Evolutionary conservation across 495 filamentous ascomycete species (phyloP).

Genomic region (Aspergillus cristatus): DNA sequence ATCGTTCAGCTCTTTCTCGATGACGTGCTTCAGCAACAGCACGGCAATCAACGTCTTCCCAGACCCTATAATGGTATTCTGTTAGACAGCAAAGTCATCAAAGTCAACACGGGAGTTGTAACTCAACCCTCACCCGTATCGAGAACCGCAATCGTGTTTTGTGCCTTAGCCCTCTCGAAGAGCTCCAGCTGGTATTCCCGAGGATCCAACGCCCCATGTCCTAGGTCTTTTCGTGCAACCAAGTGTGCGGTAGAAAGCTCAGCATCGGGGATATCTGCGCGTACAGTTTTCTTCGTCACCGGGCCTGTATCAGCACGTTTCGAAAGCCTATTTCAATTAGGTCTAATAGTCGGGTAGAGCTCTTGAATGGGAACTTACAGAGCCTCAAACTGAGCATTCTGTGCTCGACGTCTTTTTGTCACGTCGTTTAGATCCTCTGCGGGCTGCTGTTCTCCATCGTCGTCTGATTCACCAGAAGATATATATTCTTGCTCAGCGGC

Average conservation of each 20-base stretch:
- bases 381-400: conserved; percentile 45
- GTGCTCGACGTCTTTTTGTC: conserved; percentile 37
- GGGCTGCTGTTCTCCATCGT: conserved; percentile 23
- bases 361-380: conserved; percentile 27
- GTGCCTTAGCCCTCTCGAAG: conserved; percentile 76
- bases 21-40: conserved; percentile 66
- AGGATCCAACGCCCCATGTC: conserved; percentile 50
- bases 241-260: conserved; percentile 34
- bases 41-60: conserved; percentile 95
- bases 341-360: neutral
- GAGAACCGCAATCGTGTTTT: conserved; percentile 92
- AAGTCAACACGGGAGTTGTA: no score
- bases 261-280: conserved; percentile 7
- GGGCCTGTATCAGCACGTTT: conserved; percentile 26
- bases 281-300: conserved; percentile 19
- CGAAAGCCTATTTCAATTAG: conserved; percentile 26
- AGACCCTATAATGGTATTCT: conserved; percentile 58
- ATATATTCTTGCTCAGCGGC: conserved; percentile 3
- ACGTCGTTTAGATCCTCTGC: conserved; percentile 21
- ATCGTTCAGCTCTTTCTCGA: conserved; percentile 69
- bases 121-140: conserved; percentile 58
- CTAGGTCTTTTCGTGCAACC: conserved; percentile 32
- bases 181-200: conserved; percentile 90
- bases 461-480: conserved; percentile 21
- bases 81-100: conserved; percentile 1